A percentile compares a stretch with the other conserved stretches of the same genome.
phyloP scores from a whole-genome alignment of 805 yeast species.

The Wilhelminamyces savonicus region DNA sequence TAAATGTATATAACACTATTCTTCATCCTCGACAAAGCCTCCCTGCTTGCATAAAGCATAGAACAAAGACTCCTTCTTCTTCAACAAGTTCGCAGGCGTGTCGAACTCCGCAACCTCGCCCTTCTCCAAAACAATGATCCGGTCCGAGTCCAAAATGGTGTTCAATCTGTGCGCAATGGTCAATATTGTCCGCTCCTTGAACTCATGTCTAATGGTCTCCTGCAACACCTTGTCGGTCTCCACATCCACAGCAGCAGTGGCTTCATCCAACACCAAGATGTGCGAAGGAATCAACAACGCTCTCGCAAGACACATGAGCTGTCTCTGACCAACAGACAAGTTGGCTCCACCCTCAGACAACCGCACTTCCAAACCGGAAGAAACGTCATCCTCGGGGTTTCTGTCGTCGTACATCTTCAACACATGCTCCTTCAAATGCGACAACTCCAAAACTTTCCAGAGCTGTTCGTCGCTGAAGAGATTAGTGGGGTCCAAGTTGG shows the following conservation, averaged over 20 bases:
- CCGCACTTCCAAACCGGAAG: conserved; percentile 25
- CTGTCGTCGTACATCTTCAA: conserved; percentile 27
- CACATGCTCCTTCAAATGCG: conserved; percentile 38
- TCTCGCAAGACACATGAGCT: conserved; percentile 70
- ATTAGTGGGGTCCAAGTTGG: conserved; percentile 37
- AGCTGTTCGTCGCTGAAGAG: conserved; percentile 28
- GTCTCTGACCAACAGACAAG: conserved; percentile 49
- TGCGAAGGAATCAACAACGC: conserved; percentile 58
- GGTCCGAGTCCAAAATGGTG: conserved; percentile 76
- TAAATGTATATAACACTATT: background rate
- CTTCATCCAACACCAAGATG: conserved; percentile 72
- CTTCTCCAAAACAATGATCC: conserved; percentile 67
- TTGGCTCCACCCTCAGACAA: conserved; percentile 41
- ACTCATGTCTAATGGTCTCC: conserved; percentile 69
- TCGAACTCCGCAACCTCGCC: conserved; percentile 77
- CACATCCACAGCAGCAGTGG: conserved; percentile 86
- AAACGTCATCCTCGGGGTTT: conserved; percentile 16
- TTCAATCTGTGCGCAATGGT: conserved; percentile 84
- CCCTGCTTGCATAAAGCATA: conserved; percentile 79
- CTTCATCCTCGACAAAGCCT: conserved; percentile 42
- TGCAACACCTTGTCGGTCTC: conserved; percentile 76
- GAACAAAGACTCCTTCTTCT: conserved; percentile 62
- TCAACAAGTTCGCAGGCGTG: conserved; percentile 59
- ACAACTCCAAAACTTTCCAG: conserved; percentile 37
- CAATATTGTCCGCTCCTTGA: conserved; percentile 69